Base-by-base conservation (phyloP, 495 filamentous ascomycete species). In the Bacidia gigantensis region DNA sequence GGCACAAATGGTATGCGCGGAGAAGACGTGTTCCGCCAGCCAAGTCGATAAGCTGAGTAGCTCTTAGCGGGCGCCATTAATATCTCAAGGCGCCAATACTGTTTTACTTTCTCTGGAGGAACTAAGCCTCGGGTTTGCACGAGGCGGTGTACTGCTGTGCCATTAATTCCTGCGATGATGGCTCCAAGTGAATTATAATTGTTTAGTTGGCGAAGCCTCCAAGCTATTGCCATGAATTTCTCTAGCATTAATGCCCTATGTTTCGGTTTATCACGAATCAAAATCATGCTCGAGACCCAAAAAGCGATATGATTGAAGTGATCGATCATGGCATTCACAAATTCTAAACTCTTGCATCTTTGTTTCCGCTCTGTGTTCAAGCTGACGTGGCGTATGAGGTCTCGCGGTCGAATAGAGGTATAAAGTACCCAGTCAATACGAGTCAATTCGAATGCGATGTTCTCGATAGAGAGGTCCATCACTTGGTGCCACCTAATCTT, bases 361-460 rank as follows among this genome's bases (percentile, higher is more conserved):
- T 87, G 82, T 25, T 58, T 62, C 54, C 78, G 70, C 26, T 83
- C 78, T 2, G 76, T 66, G 3, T 81, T 76, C 44, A 95, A 69
- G 59, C 80, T 88, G 55, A 95, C 87, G 65, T 95, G 84, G 1
- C 93, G 83, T 46, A 97, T 84, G 3, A 96, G 75, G 66, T 98
- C 93, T 45, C 92, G 84, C 41, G 89, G 84, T n/a, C 86, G 81
- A 62, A 97, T 93, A n/a, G 87, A 84, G 57, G 83, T 89, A 66
- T 95, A 95, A 80, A 94, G 89, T 61, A 88, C 77, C 92, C 90
- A 96, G 68, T 97, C 92, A 40, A 97, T 89, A 49, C 92, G 79
- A 3, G 92, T 96, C 61, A 98, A 73, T 64, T 98, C 92, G 46
- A 80, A 80, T 5, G 93, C 92, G 56, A 96, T 86, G 45, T 85